Evolutionary conservation across 1,284 basidiomycete genomes (phyloP), one percentile per base, ranked within the genome.

Genomic region (Moesziomyces sp.): DNA sequence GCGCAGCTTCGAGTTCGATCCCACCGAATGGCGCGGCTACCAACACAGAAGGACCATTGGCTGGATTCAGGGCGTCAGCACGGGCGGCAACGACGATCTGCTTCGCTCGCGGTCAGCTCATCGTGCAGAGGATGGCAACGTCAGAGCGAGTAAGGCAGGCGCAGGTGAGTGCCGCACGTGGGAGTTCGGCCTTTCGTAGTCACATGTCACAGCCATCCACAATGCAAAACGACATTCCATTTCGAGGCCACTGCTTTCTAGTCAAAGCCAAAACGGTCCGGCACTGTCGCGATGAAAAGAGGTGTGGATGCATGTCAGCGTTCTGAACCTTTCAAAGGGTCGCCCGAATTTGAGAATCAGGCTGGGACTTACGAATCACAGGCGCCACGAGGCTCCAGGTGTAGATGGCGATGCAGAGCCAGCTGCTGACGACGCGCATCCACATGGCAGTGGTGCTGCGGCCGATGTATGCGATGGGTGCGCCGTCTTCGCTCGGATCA

Each of bases 361-460:
- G 21, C 14, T 4, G 26, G 14, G 58, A 87, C 95, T 48, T 94
- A 94, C 88, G 94, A 87, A 97, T 66, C 34, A 94, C 91, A 1
- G 95, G 95, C 11, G 93, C 95, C 46, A 97, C 79, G 3, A 85
- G 64, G 26, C 84, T 85, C 74, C 78, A 71, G 7, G 45, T 61
- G 35, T 81, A 82, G 18, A 81, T 72, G 50, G 55, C 43, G 24
- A 76, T 76, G 61, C 80, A 83, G 13, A 77, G 52, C 76, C 86
- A 99, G 78, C 92, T 92, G 49, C 93, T 95, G 38, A 98, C 91
- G 47, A 98, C 89, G 6, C 97, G 88, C 93, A 98, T 98, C 96
- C 97, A 99, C 96, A 99, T 99, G 3, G 96, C 94, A 5, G 93
- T 91, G 82, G 94, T 92, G 11, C 93, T 96, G 49, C 94, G 90